A percentile compares a stretch with the other conserved stretches of the same genome.
Evolutionary conservation across 495 filamentous ascomycete species (phyloP).

Genomic region (Aspergillus ellipticus): DNA sequence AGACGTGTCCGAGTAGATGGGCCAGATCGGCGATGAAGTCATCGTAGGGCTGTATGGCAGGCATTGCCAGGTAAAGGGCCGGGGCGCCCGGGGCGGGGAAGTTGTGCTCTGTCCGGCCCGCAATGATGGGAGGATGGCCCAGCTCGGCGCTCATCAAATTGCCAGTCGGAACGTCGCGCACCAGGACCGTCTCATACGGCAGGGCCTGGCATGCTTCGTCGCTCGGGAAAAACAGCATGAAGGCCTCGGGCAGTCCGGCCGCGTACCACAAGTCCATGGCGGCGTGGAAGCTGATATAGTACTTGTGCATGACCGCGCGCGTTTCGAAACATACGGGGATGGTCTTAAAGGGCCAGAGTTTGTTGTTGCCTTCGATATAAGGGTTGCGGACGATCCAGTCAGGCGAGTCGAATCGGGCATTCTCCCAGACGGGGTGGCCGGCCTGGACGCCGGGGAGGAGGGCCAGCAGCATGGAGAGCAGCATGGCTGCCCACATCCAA

Average conservation of each 20-base stretch:
- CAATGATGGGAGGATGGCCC: too few relatives aligned
- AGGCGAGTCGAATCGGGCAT: background rate
- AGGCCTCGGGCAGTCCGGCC: background rate
- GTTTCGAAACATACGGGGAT: constrained; percentile 1
- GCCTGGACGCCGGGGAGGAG: background rate
- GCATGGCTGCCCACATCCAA: too few relatives aligned
- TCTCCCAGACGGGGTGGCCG: constrained; percentile 5
- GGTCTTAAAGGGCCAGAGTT: background rate
- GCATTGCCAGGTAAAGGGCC: too few relatives aligned
- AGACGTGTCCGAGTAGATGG: too few relatives aligned
- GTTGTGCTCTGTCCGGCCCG: too few relatives aligned
- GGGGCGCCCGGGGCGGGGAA: too few relatives aligned
- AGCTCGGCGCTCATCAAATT: too few relatives aligned
- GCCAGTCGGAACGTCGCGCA: too few relatives aligned
- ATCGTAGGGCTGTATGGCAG: too few relatives aligned
- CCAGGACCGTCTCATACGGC: background rate
- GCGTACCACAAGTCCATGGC: constrained; percentile 7
- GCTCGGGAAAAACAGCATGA: background rate
- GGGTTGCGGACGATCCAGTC: background rate
- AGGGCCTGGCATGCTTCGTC: background rate
- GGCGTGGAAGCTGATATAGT: background rate
- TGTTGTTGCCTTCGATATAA: too few relatives aligned
- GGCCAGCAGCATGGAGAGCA: background rate
- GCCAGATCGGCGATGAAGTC: too few relatives aligned
- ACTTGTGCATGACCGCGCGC: background rate